phyloP scores from a whole-genome alignment of 1,284 basidiomycete genomes.

The Cryptococcus sp. region DNA sequence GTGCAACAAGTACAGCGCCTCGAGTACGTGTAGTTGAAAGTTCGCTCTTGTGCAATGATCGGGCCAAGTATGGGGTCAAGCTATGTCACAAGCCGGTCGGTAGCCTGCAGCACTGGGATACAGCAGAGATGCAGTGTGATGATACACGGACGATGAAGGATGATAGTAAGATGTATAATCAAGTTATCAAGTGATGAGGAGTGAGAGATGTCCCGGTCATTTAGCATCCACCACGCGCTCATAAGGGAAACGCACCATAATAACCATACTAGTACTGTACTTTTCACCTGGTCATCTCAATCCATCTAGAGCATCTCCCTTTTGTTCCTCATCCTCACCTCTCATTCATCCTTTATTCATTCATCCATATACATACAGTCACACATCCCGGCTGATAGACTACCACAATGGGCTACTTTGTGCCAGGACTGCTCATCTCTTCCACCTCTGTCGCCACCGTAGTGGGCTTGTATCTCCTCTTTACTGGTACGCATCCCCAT shows the following conservation, averaged over 20 bases:
- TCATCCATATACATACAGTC: not conserved
- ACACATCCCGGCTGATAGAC: constrained; percentile 1
- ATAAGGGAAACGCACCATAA: no score
- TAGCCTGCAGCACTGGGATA: no score
- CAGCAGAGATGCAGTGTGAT: no score
- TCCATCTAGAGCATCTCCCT: constrained; percentile 8
- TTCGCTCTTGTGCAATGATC: not conserved
- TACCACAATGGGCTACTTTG: constrained; percentile 28
- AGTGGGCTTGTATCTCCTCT: constrained; percentile 79
- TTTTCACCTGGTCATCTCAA: constrained; percentile 1
- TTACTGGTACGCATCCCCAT: constrained; percentile 66
- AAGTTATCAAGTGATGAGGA: no score
- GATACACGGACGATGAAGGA: no score
- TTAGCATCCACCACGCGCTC: no score
- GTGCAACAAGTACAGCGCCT: not conserved
- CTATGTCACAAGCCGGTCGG: no score
- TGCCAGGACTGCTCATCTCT: constrained; percentile 24
- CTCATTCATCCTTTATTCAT: not conserved
- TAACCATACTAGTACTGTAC: not conserved
- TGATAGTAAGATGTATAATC: no score
- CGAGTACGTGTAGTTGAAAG: not conserved
- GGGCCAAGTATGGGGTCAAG: no score
- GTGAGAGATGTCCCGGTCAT: no score
- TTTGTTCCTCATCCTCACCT: not conserved
- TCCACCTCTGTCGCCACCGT: constrained; percentile 61